Evolutionary conservation across 2,329 filamentous ascomycete species (phyloP).

Genomic region (Alternaria novae-zelandiae): DNA sequence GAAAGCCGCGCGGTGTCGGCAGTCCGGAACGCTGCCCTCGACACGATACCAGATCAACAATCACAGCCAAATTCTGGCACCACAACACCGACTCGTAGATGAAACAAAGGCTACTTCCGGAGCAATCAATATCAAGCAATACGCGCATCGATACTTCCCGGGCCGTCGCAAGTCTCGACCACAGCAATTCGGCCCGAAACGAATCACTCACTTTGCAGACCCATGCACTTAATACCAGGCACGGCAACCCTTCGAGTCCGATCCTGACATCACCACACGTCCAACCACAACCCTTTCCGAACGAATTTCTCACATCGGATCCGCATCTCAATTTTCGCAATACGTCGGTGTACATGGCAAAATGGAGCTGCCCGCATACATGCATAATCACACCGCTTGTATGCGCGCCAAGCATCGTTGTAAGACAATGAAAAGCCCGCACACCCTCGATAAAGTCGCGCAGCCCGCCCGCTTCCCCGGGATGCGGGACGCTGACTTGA

Average conservation of each 20-base stretch:
- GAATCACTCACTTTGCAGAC: not conserved
- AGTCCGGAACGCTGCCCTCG: constrained; percentile 42
- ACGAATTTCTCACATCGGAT: not conserved
- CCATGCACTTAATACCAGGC: not conserved
- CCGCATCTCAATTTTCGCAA: not conserved
- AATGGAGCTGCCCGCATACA: constrained; percentile 22
- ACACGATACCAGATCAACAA: constrained; percentile 25
- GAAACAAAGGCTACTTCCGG: not conserved
- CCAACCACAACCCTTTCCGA: not conserved
- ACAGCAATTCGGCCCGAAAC: not conserved
- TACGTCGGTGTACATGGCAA: not conserved
- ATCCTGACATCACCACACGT: constrained; percentile 6
- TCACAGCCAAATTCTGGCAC: constrained; percentile 7
- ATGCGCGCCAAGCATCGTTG: constrained; percentile 19
- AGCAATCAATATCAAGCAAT: not conserved
- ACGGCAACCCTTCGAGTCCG: not conserved
- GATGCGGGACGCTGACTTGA: constrained; percentile 25
- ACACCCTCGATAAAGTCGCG: not conserved
- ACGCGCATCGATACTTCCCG: not conserved
- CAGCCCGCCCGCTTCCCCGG: constrained; percentile 26
- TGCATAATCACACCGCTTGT: constrained; percentile 41
- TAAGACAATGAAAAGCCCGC: not conserved
- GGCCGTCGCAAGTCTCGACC: not conserved
- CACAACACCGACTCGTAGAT: constrained; percentile 13
- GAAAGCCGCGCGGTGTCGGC: constrained; percentile 53